These are phyloP conservation scores for Metarhizium guizhouense DNA, from an alignment of 2,329 filamentous ascomycete genomes.

Conservation along the genomic window DNA sequence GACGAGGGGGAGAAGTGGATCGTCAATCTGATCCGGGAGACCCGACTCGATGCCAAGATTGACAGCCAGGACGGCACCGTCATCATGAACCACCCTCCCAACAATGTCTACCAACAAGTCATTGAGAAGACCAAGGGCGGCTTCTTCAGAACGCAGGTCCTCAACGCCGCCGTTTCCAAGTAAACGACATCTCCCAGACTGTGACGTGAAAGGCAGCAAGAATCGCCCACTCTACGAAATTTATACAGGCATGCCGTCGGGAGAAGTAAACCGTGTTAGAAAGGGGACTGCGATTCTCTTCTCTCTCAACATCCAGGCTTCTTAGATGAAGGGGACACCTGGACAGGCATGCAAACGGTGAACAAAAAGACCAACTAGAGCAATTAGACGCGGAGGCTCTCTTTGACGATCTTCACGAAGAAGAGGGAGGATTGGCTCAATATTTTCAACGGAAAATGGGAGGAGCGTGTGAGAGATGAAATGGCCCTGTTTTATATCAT, in stretches of 20 bases:
- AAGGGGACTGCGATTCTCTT: background rate
- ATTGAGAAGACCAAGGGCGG: constrained; percentile 98
- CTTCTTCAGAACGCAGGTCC: constrained; percentile 95
- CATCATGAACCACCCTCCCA: constrained; percentile 98
- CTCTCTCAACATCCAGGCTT: background rate
- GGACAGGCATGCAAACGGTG: background rate
- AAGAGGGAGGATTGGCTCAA: background rate
- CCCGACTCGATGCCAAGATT: constrained; percentile 95
- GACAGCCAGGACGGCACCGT: constrained; percentile 98
- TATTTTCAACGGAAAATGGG: background rate
- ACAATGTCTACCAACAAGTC: constrained; percentile 98
- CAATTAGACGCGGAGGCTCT: background rate
- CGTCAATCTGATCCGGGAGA: constrained; percentile 97
- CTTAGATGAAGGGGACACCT: background rate
- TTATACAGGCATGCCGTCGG: background rate
- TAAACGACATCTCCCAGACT: constrained; percentile 19
- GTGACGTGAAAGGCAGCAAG: constrained; percentile 2
- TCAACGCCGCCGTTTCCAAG: constrained; percentile 58
- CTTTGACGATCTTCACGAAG: background rate
- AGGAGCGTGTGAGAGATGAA: background rate
- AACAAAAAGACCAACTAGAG: background rate
- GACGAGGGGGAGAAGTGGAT: constrained; percentile 99
- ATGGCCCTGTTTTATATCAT: constrained; percentile 7
- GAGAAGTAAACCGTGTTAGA: background rate
- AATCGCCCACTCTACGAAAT: background rate